Percentiles rank a stretch among this genome's conserved stretches.
Evolutionary conservation across 805 yeast species (phyloP).

Genomic region (Metschnikowia reukaufii): DNA sequence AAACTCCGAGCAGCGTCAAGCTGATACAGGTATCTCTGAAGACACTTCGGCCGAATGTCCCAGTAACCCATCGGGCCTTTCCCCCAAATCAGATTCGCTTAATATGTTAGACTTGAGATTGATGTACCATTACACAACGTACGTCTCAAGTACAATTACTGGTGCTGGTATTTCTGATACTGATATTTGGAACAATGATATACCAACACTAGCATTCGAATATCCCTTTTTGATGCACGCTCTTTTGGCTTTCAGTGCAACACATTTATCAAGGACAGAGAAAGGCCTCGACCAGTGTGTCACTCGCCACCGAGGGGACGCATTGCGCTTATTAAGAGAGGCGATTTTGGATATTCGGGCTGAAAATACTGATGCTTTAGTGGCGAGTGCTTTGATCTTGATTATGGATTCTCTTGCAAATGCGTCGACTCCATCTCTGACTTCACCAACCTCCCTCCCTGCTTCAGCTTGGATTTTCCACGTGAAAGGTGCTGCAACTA

Average conservation of each 20-base stretch:
- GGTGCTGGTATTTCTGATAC: conserved; percentile 88
- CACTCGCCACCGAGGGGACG: conserved; percentile 84
- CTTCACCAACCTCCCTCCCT: conserved; percentile 61
- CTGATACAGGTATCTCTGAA: not conserved
- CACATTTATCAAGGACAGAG: conserved; percentile 79
- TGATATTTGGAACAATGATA: conserved; percentile 83
- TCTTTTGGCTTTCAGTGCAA: conserved; percentile 85
- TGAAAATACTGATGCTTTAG: conserved; percentile 89
- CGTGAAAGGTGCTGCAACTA: conserved; percentile 95
- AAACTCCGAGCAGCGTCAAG: not conserved
- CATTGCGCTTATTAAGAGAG: conserved; percentile 73
- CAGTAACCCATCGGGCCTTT: not conserved
- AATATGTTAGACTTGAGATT: conserved; percentile 77
- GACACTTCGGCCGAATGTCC: not conserved
- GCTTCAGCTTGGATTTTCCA: conserved; percentile 97
- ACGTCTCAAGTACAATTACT: conserved; percentile 83
- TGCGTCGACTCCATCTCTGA: conserved; percentile 62
- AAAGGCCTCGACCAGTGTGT: conserved; percentile 77
- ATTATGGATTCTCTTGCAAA: conserved; percentile 94
- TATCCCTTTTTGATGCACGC: conserved; percentile 93
- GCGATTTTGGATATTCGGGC: conserved; percentile 82
- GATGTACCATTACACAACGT: conserved; percentile 84
- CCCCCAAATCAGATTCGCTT: conserved; percentile 24
- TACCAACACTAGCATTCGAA: conserved; percentile 83
- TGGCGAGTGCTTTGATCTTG: conserved; percentile 84